Percentiles rank a stretch among this genome's conserved stretches.
phyloP scores from a whole-genome alignment of 495 filamentous ascomycete species.

The Parmelia sp. region DNA sequence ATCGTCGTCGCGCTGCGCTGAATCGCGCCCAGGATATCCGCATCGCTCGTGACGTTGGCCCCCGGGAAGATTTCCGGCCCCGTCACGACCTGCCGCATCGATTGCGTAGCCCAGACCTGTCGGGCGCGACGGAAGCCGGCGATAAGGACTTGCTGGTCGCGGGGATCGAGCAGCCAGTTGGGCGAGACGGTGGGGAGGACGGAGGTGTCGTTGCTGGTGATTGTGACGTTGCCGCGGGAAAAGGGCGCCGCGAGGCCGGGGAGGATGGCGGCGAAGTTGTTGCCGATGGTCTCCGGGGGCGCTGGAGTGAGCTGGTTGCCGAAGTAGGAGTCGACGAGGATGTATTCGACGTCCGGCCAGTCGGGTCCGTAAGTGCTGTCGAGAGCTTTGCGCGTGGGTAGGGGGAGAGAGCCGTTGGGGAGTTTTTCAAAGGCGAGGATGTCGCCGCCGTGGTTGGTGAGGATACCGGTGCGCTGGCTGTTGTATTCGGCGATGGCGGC shows the following conservation, averaged over 20 bases:
- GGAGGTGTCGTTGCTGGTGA: slow-evolving; percentile 11
- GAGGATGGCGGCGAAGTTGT: slow-evolving; percentile 42
- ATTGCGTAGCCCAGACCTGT: slow-evolving; percentile 36
- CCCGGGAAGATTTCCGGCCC: slow-evolving; percentile 50
- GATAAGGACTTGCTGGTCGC: slow-evolving; percentile 41
- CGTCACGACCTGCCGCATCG: slow-evolving; percentile 36
- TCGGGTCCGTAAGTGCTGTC: slow-evolving; percentile 37
- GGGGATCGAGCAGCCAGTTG: slow-evolving; percentile 40
- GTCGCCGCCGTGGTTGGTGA: no score
- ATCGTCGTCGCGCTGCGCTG: slow-evolving; percentile 36
- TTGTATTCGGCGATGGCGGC: not conserved
- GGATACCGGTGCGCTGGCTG: not conserved
- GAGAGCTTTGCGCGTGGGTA: slow-evolving; percentile 15
- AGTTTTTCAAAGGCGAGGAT: not conserved
- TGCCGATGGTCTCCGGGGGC: slow-evolving; percentile 30
- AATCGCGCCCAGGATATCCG: slow-evolving; percentile 44
- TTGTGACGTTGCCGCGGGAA: slow-evolving; percentile 45
- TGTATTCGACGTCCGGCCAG: slow-evolving; percentile 56
- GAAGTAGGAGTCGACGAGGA: slow-evolving; percentile 28
- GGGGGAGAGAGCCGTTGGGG: slow-evolving; percentile 17
- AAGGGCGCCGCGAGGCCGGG: slow-evolving; percentile 41
- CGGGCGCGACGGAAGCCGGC: slow-evolving; percentile 51
- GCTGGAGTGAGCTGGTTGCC: slow-evolving; percentile 15
- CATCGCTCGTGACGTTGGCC: slow-evolving; percentile 39
- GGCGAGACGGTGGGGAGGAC: slow-evolving; percentile 25